These are phyloP conservation scores for Penicillium sp. DNA, from an alignment of 2,329 filamentous ascomycete genomes.

Conservation along the genomic window DNA sequence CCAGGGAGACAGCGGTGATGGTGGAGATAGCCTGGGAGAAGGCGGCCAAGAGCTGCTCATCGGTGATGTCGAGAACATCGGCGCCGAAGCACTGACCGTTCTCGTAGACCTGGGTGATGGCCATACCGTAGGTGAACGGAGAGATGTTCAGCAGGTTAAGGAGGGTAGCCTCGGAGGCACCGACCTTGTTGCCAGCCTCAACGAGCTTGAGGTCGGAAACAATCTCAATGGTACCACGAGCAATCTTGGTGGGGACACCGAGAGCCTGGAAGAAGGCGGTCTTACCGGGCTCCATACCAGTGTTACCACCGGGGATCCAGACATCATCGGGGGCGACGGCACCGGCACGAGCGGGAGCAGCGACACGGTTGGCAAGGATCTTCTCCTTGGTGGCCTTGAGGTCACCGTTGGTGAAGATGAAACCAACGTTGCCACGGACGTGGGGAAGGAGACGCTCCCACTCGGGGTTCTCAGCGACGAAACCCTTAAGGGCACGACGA, in stretches of 20 bases:
- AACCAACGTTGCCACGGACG: constrained; percentile 97
- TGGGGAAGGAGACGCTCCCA: constrained; percentile 96
- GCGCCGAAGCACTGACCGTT: constrained; percentile 88
- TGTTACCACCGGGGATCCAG: constrained; percentile 96
- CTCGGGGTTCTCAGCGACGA: constrained; percentile 85
- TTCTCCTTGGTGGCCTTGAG: constrained; percentile 90
- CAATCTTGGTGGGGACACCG: constrained; percentile 99
- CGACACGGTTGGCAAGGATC: constrained; percentile 95
- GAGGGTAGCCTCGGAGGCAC: constrained; percentile 95
- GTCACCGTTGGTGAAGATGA: constrained; percentile 99
- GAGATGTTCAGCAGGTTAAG: constrained; percentile 99
- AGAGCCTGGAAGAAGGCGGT: constrained; percentile 99
- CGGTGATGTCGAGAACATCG: constrained; percentile 85
- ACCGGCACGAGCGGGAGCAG: constrained; percentile 96
- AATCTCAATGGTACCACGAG: constrained; percentile 99
- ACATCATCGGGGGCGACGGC: constrained; percentile 91
- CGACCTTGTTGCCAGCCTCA: constrained; percentile 89
- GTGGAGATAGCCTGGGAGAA: constrained; percentile 80
- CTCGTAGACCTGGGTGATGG: constrained; percentile 94
- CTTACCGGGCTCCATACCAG: constrained; percentile 99
- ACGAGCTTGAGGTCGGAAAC: constrained; percentile 97
- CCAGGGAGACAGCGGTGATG: constrained; percentile 88
- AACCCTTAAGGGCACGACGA: constrained; percentile 95
- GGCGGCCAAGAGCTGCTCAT: constrained; percentile 85
- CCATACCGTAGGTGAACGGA: constrained; percentile 99